Percentiles rank a stretch among this genome's conserved stretches.
These are phyloP conservation scores for Leishmania lainsoni DNA, from an alignment of 208 protist species.

Conservation along the genomic window DNA sequence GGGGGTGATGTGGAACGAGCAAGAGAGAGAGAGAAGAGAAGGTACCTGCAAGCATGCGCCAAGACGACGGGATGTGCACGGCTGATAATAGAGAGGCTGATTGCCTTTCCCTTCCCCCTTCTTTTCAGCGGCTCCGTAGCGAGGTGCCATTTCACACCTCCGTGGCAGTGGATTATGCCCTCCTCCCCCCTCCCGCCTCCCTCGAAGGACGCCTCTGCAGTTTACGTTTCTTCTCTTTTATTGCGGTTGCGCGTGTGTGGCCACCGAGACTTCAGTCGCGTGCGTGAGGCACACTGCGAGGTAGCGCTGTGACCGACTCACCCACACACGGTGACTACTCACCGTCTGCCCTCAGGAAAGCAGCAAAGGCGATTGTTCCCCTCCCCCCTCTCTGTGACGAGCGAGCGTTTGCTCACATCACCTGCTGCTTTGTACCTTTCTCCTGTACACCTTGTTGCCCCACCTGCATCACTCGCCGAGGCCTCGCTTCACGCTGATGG, in stretches of 20 bases:
- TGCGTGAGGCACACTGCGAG: not conserved
- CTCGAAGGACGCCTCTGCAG: not conserved
- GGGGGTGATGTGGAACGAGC: not conserved
- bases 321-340: not conserved
- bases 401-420: not conserved
- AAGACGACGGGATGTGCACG: too few relatives aligned
- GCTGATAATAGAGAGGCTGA: not conserved
- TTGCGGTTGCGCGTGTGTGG: not conserved
- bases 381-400: not conserved
- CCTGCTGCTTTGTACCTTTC: not conserved
- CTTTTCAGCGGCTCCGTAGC: not conserved
- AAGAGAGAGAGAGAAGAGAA: not conserved
- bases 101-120: too few relatives aligned
- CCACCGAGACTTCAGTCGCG: not conserved
- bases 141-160: not conserved
- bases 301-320: not conserved
- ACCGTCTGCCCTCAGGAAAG: not conserved
- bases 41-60: not conserved
- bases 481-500: slow-evolving; percentile 14
- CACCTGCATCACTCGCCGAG: slow-evolving; percentile 1
- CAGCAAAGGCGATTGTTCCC: not conserved
- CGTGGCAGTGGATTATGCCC: not conserved
- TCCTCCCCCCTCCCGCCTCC: not conserved
- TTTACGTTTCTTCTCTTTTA: not conserved
- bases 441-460: not conserved